A percentile compares a stretch with the other conserved stretches of the same genome.
These are phyloP conservation scores for Gelatoporia subvermispora DNA, from an alignment of 768 basidiomycete species.

Conservation along the genomic window DNA sequence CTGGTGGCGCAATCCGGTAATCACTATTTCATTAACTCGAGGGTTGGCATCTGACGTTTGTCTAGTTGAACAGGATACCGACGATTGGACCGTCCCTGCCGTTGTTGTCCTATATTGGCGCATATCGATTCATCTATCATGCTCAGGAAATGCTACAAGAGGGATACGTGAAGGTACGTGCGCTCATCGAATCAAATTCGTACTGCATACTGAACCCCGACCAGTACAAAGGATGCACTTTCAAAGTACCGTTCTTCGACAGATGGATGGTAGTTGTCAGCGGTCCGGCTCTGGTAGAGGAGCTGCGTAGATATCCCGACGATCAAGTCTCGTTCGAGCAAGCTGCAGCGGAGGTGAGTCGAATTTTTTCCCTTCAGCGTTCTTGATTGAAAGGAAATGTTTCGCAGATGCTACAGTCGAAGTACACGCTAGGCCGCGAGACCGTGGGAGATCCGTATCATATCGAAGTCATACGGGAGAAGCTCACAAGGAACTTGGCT, in stretches of 20 bases:
- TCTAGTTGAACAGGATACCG: slow-evolving; percentile 25
- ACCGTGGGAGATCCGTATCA: slow-evolving; percentile 12
- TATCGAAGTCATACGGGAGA: slow-evolving; percentile 15
- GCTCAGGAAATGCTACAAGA: slow-evolving; percentile 22
- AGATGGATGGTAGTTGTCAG: slow-evolving; percentile 43
- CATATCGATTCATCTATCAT: slow-evolving; percentile 13
- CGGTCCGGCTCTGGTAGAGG: slow-evolving; percentile 40
- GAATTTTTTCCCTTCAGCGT: slow-evolving; percentile 16
- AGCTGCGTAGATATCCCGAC: slow-evolving; percentile 42
- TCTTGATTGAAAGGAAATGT: slow-evolving; percentile 7
- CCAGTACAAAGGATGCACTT: slow-evolving; percentile 20
- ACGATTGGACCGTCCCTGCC: slow-evolving; percentile 22
- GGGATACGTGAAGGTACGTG: slow-evolving; percentile 26
- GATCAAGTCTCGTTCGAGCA: slow-evolving; percentile 38
- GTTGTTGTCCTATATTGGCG: slow-evolving; percentile 23
- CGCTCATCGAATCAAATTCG: background rate
- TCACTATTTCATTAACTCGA: too few species aligned
- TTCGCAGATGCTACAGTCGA: slow-evolving; percentile 21
- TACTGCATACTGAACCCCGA: background rate
- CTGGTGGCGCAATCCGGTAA: too few species aligned
- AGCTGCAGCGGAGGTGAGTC: slow-evolving; percentile 33
- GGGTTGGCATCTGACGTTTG: background rate
- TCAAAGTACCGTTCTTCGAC: slow-evolving; percentile 39
- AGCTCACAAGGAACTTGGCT: slow-evolving; percentile 22
- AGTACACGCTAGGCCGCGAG: slow-evolving; percentile 30